Evolutionary conservation across 2,329 filamentous ascomycete species (phyloP).

Genomic region (Simplicillium aogashimaense): DNA sequence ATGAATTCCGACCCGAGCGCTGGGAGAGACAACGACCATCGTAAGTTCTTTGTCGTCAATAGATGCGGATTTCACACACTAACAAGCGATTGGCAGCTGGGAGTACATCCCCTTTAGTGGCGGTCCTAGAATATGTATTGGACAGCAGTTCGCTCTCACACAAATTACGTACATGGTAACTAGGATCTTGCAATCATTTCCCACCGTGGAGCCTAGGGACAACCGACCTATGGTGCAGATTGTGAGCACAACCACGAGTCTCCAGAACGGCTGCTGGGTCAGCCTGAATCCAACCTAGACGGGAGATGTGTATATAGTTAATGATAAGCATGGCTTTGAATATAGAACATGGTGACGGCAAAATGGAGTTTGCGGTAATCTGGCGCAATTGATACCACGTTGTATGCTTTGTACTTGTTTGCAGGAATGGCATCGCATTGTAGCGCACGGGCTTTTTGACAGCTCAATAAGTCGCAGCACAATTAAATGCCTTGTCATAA

Average conservation of each 20-base stretch:
- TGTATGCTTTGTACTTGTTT: no score
- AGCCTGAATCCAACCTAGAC: constrained; percentile 11
- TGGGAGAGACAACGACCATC: constrained; percentile 28
- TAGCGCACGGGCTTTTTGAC: no score
- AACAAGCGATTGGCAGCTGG: constrained; percentile 16
- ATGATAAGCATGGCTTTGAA: background rate
- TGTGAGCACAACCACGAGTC: constrained; percentile 13
- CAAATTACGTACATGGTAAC: constrained; percentile 27
- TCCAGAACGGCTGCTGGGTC: constrained; percentile 17
- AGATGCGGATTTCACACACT: constrained; percentile 9
- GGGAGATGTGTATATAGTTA: background rate
- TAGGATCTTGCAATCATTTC: constrained; percentile 22
- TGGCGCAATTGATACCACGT: no score
- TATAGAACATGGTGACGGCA: background rate
- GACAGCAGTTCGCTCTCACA: constrained; percentile 30
- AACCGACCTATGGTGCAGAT: constrained; percentile 15
- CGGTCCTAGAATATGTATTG: constrained; percentile 33
- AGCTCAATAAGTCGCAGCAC: no score
- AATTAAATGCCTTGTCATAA: no score
- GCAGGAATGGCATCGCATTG: no score
- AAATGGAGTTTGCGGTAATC: no score
- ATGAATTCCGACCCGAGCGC: constrained; percentile 32
- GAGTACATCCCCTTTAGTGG: constrained; percentile 34
- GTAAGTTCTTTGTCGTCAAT: constrained; percentile 14
- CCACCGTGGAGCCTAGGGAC: constrained; percentile 15